These are phyloP conservation scores for Eimeria sp. DNA, from an alignment of 169 alveolate genomes.

Conservation along the genomic window DNA sequence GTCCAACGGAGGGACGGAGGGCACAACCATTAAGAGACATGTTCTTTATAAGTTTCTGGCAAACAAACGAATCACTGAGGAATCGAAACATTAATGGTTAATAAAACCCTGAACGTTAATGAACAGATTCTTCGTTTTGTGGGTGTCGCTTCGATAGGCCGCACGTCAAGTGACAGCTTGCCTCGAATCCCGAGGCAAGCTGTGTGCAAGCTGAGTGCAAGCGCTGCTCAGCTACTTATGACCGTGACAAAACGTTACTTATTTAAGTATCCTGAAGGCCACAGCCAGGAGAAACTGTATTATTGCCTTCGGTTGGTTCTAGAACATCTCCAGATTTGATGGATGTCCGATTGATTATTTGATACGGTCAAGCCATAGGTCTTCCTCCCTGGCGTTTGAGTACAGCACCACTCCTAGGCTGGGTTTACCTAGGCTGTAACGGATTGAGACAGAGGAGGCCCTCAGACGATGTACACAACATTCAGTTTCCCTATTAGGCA, in stretches of 20 bases:
- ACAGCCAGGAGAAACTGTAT: neutral
- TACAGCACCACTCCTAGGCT: neutral
- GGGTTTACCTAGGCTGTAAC: neutral
- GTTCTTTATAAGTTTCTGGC: neutral
- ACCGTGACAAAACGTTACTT: neutral
- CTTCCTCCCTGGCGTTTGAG: neutral
- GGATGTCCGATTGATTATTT: too few relatives aligned
- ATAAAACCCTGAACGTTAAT: neutral
- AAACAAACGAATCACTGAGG: neutral
- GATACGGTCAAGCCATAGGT: neutral
- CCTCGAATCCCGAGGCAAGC: too few relatives aligned
- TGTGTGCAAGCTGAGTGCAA: too few relatives aligned
- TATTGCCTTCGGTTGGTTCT: neutral
- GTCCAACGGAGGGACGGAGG: neutral
- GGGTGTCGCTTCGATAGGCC: neutral
- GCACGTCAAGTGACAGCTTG: neutral
- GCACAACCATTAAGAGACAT: neutral
- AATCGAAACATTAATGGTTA: neutral
- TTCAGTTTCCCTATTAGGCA: neutral
- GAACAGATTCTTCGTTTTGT: neutral
- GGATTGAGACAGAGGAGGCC: neutral
- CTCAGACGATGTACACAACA: neutral
- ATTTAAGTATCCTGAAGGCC: neutral
- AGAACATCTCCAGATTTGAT: neutral
- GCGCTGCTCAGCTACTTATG: neutral